Base-by-base conservation (phyloP, 495 filamentous ascomycete genomes). In the Lasiosphaeria ovina region DNA sequence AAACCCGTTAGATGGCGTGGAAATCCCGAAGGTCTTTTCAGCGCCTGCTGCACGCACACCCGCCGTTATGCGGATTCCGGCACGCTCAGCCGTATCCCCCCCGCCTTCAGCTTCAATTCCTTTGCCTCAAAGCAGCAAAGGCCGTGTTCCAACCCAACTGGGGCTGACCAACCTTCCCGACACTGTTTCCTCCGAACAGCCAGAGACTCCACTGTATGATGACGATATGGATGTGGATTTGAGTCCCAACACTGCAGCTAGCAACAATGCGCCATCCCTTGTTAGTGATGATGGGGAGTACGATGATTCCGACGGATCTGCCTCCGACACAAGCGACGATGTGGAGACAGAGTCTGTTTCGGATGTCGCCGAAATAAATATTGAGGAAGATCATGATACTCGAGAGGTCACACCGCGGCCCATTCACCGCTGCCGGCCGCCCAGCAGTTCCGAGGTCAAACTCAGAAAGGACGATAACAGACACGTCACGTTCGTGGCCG, bases 231-330 rank as follows among this genome's bases (percentile, higher is more conserved):
- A 85, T 52, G 77, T 76, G 34, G 88, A 91, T 54, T 76, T 94
- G 40, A 93, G 89, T 66, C 92, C 92, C 7, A 84, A 91, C 62
- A 91, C 91, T 6, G 76, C 88, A 35, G 84, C 90, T 38, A 90
- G 89, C 66, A 92, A 93, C 70, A 82, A 82, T 54, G 89, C 89
- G 10, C 92, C 92, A 11, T 93, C 90, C 47, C 77, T 97, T 56
- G 90, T 96, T 62, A 93, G 89, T 74, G 92, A 97, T 71, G 88
- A 93, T 69, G 89, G 85, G 56, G 87, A 89, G 65, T 89, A 92
- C 65, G 87, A 86, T 60, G 84, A 86, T 54, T 80, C 76, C 52
- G 77, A 75, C 36, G 75, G 74, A 14, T 79, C 77, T 3, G 72
- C 76, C 9, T 79, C 77, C 6, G 79, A 80, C 8, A 66, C 68